These are phyloP conservation scores for Rhizopus microsporus DNA, from an alignment of 371 early-diverging fungal species.

Conservation along the genomic window DNA sequence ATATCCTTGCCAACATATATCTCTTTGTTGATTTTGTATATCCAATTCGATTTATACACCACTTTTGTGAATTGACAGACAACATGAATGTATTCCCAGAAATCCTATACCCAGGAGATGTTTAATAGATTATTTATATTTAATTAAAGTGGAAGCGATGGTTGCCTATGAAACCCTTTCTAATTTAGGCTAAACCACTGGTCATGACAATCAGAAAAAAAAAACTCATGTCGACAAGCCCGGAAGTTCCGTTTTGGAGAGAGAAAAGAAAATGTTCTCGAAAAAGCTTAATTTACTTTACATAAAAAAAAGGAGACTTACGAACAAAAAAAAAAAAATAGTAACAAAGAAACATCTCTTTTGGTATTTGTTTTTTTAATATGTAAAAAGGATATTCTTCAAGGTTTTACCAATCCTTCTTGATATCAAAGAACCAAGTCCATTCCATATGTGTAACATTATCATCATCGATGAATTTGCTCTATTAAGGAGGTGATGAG, in stretches of 20 bases:
- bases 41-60: slow-evolving; percentile 53
- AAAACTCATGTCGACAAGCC: too few relatives aligned
- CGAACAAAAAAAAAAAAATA: not conserved
- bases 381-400: too few relatives aligned
- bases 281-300: too few relatives aligned
- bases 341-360: slow-evolving; percentile 1
- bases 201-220: too few relatives aligned
- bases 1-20: slow-evolving; percentile 43
- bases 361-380: slow-evolving; percentile 12
- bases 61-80: slow-evolving; percentile 50
- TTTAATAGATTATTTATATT: not conserved
- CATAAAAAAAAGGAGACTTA: not conserved
- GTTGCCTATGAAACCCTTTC: too few relatives aligned
- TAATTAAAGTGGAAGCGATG: too few relatives aligned
- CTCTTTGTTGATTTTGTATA: slow-evolving; percentile 47
- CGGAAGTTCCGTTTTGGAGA: too few relatives aligned
- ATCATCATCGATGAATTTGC: slow-evolving; percentile 69
- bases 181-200: too few relatives aligned
- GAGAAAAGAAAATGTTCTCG: too few relatives aligned
- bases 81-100: slow-evolving; percentile 32
- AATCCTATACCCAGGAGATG: slow-evolving; percentile 25
- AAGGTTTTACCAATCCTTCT: slow-evolving; percentile 65
- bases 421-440: slow-evolving; percentile 69
- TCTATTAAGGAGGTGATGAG: slow-evolving; percentile 23
- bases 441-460: slow-evolving; percentile 61